Evolutionary conservation across 208 protist genomes (phyloP), one percentile per base, ranked within the genome.

Genomic region (Trypanosoma melophagium): DNA sequence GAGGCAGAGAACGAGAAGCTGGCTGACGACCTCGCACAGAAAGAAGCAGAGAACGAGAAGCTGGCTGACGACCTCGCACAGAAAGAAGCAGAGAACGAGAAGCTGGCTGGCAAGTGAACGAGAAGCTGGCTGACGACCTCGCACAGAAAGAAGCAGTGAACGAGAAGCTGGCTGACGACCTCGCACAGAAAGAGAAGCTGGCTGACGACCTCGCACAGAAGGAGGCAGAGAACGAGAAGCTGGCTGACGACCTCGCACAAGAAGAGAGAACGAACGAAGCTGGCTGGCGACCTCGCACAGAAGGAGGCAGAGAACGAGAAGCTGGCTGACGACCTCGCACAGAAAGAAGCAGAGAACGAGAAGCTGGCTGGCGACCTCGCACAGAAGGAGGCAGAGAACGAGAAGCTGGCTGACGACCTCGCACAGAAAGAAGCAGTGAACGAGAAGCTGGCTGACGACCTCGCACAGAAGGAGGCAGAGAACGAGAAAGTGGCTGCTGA

Each of bases 111-210:
- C 75, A 71, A n/a, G n/a, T n/a, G 53, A 58, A 14, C 8, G 35
- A 9, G 21, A 38, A 10, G n/a, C n/a, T n/a, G n/a, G n/a, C n/a
- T n/a, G n/a, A n/a, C n/a, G n/a, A n/a, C n/a, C n/a, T n/a, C n/a
- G n/a, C n/a, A n/a, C n/a, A n/a, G n/a, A n/a, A n/a, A n/a, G n/a
- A n/a, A n/a, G n/a, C n/a, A n/a, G n/a, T n/a, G n/a, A n/a, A n/a
- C n/a, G n/a, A n/a, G n/a, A n/a, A n/a, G n/a, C n/a, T n/a, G n/a
- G n/a, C n/a, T n/a, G n/a, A n/a, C n/a, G n/a, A n/a, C n/a, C n/a
- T n/a, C n/a, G n/a, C n/a, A n/a, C n/a, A n/a, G n/a, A 70, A 69
- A 21, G 77, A 54, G 52, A 54, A 75, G 75, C 69, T 81, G 64
- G 65, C 67, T 12, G 65, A 51, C 25, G 65, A 77, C 9, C 66